Percentiles rank a stretch among this genome's conserved stretches.
Evolutionary conservation across 352 stramenopile genomes (phyloP).

Genomic region (Phytophthora chlamydospora): DNA sequence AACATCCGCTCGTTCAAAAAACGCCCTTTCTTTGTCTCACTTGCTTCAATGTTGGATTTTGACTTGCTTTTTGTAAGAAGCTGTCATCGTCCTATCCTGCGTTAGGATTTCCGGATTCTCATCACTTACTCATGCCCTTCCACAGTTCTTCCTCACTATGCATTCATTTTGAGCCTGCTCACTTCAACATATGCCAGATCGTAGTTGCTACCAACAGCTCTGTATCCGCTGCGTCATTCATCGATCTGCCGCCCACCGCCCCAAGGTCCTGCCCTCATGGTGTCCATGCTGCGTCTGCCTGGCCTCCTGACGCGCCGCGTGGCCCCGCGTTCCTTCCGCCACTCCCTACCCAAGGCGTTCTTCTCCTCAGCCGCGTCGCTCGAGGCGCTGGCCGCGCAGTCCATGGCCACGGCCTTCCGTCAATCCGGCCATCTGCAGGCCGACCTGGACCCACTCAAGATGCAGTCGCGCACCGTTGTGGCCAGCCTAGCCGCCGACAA

Average conservation of each 20-base stretch:
- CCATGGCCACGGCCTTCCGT: conserved; percentile 76
- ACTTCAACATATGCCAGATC: conserved; percentile 15
- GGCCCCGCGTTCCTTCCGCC: conserved; percentile 31
- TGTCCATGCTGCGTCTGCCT: conserved; percentile 64
- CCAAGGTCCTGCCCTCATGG: conserved; percentile 1
- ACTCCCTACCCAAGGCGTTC: conserved; percentile 14
- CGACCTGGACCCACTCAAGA: conserved; percentile 71
- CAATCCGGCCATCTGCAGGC: conserved; percentile 80
- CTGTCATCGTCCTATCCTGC: conserved; percentile 24
- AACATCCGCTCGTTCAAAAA: not conserved
- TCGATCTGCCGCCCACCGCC: conserved; percentile 10
- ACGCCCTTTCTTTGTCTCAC: conserved; percentile 4
- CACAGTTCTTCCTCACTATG: conserved; percentile 5
- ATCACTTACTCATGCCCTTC: conserved; percentile 17
- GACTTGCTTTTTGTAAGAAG: conserved; percentile 25
- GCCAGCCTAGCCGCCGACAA: conserved; percentile 44
- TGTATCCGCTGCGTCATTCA: conserved; percentile 24
- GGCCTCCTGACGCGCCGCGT: conserved; percentile 34
- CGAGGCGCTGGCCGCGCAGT: conserved; percentile 64
- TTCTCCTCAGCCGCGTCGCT: conserved; percentile 55
- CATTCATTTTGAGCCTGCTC: not conserved
- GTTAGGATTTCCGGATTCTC: conserved; percentile 30
- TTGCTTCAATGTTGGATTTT: conserved; percentile 20
- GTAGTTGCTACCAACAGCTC: conserved; percentile 6
- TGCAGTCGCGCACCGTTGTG: conserved; percentile 39